Evolutionary conservation across 495 filamentous ascomycete genomes (phyloP).

Genomic region (Neurospora tetraspora): DNA sequence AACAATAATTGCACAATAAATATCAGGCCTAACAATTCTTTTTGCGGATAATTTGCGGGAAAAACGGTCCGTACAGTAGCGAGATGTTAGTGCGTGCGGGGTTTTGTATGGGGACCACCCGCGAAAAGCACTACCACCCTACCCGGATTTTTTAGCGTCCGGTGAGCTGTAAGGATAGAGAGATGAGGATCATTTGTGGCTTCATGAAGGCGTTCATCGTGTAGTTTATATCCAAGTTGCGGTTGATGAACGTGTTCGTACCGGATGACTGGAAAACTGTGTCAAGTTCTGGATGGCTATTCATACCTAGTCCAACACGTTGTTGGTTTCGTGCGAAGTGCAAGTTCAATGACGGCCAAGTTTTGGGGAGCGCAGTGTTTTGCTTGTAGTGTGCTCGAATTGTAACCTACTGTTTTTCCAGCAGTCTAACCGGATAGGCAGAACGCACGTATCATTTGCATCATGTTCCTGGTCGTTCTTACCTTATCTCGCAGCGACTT

Average conservation of each 20-base stretch:
- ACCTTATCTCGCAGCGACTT: too few relatives aligned
- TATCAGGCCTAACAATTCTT: too few relatives aligned
- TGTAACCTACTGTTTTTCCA: neutral
- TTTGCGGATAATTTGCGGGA: too few relatives aligned
- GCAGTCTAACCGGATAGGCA: neutral
- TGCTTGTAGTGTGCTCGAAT: neutral
- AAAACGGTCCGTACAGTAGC: too few relatives aligned
- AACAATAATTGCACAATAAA: too few relatives aligned
- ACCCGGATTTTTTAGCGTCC: too few relatives aligned
- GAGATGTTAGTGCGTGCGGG: too few relatives aligned
- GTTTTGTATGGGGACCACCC: too few relatives aligned
- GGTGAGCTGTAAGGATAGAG: too few relatives aligned
- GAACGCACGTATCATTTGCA: neutral
- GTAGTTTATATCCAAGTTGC: neutral
- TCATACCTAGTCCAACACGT: neutral
- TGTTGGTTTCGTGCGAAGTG: neutral
- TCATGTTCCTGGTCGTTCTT: too few relatives aligned
- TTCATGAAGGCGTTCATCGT: neutral
- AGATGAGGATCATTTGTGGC: neutral
- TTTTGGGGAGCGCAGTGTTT: neutral
- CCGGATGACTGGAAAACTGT: neutral
- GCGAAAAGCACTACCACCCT: too few relatives aligned
- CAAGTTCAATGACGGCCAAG: neutral
- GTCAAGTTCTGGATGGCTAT: neutral
- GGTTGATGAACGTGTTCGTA: neutral